phyloP scores from a whole-genome alignment of 2,329 filamentous ascomycete species.

The Beauveria bassiana region DNA sequence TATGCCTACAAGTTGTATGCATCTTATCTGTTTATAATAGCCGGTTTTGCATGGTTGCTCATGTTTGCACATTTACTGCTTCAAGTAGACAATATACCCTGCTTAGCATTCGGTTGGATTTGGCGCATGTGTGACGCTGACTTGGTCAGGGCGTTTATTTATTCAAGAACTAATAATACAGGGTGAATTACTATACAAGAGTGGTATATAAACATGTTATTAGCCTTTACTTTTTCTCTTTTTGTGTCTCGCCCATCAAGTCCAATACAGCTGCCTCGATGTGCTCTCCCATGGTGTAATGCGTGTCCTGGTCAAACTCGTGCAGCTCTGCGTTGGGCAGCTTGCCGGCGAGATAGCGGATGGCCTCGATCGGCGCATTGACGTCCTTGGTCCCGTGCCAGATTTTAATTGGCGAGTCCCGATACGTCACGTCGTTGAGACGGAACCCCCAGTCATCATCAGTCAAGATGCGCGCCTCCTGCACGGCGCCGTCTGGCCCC shows the following conservation, averaged over 20 bases:
- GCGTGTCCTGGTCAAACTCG: conserved; percentile 27
- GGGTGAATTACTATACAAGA: not conserved
- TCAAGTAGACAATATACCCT: conserved; percentile 13
- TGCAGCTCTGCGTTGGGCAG: conserved; percentile 25
- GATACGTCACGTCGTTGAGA: conserved; percentile 21
- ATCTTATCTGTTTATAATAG: conserved; percentile 7
- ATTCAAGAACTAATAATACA: not conserved
- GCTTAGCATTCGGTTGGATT: conserved; percentile 3
- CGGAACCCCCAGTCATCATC: conserved; percentile 23
- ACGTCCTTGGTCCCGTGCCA: conserved; percentile 27
- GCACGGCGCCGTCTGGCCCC: conserved; percentile 18
- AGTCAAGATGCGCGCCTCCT: conserved; percentile 24
- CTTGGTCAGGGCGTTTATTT: no score
- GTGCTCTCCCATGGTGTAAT: conserved; percentile 23
- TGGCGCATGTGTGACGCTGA: not conserved
- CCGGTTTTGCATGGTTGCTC: not conserved
- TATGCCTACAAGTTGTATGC: conserved; percentile 2
- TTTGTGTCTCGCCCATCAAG: not conserved
- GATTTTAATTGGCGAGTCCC: conserved; percentile 17
- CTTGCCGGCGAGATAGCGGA: conserved; percentile 28
- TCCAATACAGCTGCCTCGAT: conserved; percentile 13
- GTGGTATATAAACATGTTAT: not conserved
- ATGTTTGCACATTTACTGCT: conserved; percentile 8
- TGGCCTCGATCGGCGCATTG: conserved; percentile 25
- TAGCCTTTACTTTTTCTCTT: not conserved